Base-by-base conservation (phyloP, 2,329 filamentous ascomycete species). In the Ceratocystis eucalypticola region DNA sequence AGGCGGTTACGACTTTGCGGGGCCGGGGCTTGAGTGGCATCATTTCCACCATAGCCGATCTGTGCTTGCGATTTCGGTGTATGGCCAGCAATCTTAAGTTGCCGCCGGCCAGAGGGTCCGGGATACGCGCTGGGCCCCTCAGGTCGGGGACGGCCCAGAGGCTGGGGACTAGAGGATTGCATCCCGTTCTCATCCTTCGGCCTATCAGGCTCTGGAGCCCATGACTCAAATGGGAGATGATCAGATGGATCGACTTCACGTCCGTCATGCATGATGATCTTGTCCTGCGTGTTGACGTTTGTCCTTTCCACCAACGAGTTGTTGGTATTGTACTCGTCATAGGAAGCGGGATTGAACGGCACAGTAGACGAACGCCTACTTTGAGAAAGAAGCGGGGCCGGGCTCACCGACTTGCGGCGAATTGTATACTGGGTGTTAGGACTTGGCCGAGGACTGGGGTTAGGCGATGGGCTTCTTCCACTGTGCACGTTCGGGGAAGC, bases 161-260 rank as follows among this genome's bases (percentile, higher is more conserved):
- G 73, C 66, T 63, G 77, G 73, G 65, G 71, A 68, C 1, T 72
- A 70, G 20, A 72, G 68, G 62, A 73, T 69, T 55, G 44, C 33
- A 7, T 37, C 1, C 70, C 72, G 30, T 71, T 68, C 1, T 66
- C 68, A 37, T 72, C 69, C 68, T 75, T 75, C 1, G 81, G 80
- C 70, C 64, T 55, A 48, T 89, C 86, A 0, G 88, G 88, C 71
- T 91, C 88, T 0, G 88, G 88, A 1, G 88, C 88, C 88, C 88
- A 91, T 1, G 84, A 84, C 66, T 89, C 85, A 73, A 90, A 83
- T 0, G 89, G 89, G 15, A 92, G 79, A 72, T 92, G 88, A 74
- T 93, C 89, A 0, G 88, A 90, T 0, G 89, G 89, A 72, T 93
- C 89, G 66, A 93, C 82, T 71, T 91, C 87, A 66, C 87, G 81